Conservation (phyloP, 2,329 filamentous ascomycete species). For the Claviceps pazoutovae region DNA sequence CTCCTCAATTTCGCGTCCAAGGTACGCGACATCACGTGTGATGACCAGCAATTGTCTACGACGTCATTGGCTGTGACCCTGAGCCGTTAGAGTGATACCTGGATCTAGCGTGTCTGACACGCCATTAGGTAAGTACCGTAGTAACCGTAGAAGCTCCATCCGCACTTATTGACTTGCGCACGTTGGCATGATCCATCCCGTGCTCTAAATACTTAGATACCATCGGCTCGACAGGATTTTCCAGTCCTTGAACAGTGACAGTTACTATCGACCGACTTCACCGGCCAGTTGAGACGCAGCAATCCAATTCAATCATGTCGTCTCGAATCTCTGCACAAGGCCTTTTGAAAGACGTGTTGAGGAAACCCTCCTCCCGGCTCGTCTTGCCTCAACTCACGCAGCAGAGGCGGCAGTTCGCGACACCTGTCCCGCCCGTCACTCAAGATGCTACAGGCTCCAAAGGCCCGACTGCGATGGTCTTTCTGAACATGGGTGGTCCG, state of each 20-base stretch:
- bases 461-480: constrained; percentile 93
- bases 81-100: constrained; percentile 6
- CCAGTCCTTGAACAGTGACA: background rate
- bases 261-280: background rate
- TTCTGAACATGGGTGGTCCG: constrained; percentile 97
- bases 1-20: constrained; percentile 6
- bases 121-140: background rate
- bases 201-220: background rate
- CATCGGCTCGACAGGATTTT: constrained; percentile 1
- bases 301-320: constrained; percentile 14
- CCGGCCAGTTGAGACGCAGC: background rate
- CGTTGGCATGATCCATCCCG: constrained; percentile 3
- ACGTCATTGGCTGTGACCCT: constrained; percentile 14
- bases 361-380: constrained; percentile 14
- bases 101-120: too few species aligned
- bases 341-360: constrained; percentile 15
- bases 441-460: constrained; percentile 57
- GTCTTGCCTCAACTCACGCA: constrained; percentile 16
- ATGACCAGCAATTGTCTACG: constrained; percentile 9
- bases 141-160: background rate
- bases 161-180: background rate
- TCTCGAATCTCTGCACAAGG: constrained; percentile 17
- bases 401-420: constrained; percentile 22
- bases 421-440: constrained; percentile 57
- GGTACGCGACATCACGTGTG: constrained; percentile 19